phyloP scores from a whole-genome alignment of 176 grass and related monocot genomes.

The Aegilops bicornis region DNA sequence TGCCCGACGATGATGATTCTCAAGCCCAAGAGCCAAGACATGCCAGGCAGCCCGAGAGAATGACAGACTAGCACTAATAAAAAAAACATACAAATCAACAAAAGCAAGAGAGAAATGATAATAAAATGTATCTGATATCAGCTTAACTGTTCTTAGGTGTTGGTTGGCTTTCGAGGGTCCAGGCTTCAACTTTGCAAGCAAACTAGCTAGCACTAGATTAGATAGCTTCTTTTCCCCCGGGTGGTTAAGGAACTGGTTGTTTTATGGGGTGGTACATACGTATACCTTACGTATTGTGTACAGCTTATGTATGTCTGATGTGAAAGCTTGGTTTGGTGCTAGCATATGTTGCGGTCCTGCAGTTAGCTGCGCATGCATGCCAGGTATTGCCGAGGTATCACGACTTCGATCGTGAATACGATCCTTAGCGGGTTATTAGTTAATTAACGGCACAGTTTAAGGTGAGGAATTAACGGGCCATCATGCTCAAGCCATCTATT shows the following conservation, averaged over 20 bases:
- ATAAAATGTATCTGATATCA: neutral
- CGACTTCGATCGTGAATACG: neutral
- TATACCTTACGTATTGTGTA: slow-evolving; percentile 24
- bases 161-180: slow-evolving; percentile 15
- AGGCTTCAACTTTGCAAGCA: neutral
- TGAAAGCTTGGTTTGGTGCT: neutral
- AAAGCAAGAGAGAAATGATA: neutral
- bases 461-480: neutral
- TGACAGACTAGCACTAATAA: neutral
- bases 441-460: neutral
- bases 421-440: neutral
- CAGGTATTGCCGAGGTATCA: neutral
- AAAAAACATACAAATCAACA: neutral
- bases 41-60: neutral
- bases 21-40: neutral
- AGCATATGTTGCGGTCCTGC: slow-evolving; percentile 1
- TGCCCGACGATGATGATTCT: neutral
- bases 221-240: slow-evolving; percentile 19
- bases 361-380: neutral
- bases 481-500: neutral
- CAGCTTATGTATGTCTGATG: neutral
- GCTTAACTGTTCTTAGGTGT: slow-evolving; percentile 24
- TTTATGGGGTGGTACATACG: neutral
- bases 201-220: neutral
- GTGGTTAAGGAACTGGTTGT: slow-evolving; percentile 28